Evolutionary conservation across 305 asterid genomes (phyloP), one percentile per base, ranked within the genome.

Genomic region (Withania somnifera): DNA sequence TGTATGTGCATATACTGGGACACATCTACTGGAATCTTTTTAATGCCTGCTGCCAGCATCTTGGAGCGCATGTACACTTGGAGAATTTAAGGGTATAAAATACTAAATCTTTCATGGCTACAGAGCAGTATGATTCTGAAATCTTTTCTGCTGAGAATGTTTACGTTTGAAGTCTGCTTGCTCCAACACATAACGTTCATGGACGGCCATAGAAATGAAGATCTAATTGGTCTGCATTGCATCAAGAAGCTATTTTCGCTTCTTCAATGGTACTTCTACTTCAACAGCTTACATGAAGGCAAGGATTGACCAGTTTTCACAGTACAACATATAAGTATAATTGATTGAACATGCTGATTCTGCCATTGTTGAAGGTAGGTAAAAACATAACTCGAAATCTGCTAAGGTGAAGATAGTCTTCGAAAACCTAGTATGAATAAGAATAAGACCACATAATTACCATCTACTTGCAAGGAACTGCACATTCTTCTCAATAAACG

Each of bases 401-500:
- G 3, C 30, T 51, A 30, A 17, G 47, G n/a, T 17, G 45, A 82
- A 50, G 42, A 60, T 50, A 15, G 67, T 53, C 30, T 14, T 69
- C 32, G 20, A 57, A 34, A 78, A 38, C 63, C 40, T 34, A 57
- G 76, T 54, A 45, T 76, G 66, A 77, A 60, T 54, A 63, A 78
- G 56, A 76, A 67, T 13, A 86, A 17, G 66, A 67, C 38, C 61
- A 82, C 86, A 84, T 56, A 57, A 63, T 87, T 90, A 97, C 98
- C 98, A 71, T 91, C 88, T 83, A 83, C 91, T 73, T 84, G 86
- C 30, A 91, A 83, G 38, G 89, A 84, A 56, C 84, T 77, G 87
- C 94, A 93, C 97, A 90, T 93, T 88, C 93, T 91, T 83, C 88
- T 89, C 88, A 92, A 83, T 83, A 95, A 85, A 38, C 92, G 96